Percentiles rank a stretch among this genome's conserved stretches.
These are phyloP conservation scores for Phyllosticta citribraziliensis DNA, from an alignment of 2,329 filamentous ascomycete genomes.

Conservation along the genomic window DNA sequence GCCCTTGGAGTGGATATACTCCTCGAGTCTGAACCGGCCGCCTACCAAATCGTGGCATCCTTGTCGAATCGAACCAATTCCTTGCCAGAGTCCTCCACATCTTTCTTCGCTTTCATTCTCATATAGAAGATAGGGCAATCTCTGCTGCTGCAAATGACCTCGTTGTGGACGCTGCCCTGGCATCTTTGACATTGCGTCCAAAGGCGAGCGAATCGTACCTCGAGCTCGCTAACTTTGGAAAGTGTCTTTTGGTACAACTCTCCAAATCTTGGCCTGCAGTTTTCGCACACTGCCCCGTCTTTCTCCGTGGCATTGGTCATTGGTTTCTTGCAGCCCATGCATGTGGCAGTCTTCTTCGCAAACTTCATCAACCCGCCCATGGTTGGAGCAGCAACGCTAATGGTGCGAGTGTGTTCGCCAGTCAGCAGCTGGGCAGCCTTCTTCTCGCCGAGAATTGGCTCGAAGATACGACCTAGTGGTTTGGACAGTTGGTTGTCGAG, in stretches of 20 bases:
- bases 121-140: conserved; percentile 99
- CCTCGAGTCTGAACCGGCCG: not conserved
- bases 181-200: conserved; percentile 99
- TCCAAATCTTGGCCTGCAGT: conserved; percentile 75
- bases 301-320: conserved; percentile 69
- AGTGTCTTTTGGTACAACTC: conserved; percentile 92
- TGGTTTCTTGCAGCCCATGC: conserved; percentile 98
- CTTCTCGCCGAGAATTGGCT: conserved; percentile 90
- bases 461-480: conserved; percentile 88
- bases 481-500: conserved; percentile 97
- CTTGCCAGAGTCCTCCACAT: conserved; percentile 88
- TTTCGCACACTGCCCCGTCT: conserved; percentile 75
- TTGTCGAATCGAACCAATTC: conserved; percentile 84
- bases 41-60: conserved; percentile 61
- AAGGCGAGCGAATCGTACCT: conserved; percentile 81
- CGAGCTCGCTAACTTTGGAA: conserved; percentile 79
- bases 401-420: conserved; percentile 89
- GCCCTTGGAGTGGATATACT: not conserved
- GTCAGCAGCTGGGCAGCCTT: conserved; percentile 78
- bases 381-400: conserved; percentile 82
- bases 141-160: conserved; percentile 92
- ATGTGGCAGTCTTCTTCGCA: conserved; percentile 92
- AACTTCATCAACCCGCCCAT: conserved; percentile 97
- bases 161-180: conserved; percentile 95
- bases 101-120: conserved; percentile 99